Percentiles rank a stretch among this genome's conserved stretches.
Evolutionary conservation across 2,329 filamentous ascomycete species (phyloP).

Genomic region (Arthrobotrys sphaeroides): DNA sequence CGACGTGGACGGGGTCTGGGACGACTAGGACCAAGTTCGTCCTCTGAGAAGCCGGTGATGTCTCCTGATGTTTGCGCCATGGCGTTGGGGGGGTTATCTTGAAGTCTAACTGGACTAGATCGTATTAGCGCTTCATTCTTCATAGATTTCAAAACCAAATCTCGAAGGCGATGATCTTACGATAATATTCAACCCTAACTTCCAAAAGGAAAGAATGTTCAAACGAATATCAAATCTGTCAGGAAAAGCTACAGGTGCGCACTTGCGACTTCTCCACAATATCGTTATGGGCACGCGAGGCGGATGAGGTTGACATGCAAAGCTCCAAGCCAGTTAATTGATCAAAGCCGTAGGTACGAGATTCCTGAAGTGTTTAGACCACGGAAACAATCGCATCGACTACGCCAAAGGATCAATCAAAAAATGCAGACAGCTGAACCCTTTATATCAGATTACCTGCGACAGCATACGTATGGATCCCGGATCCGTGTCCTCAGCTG

Average conservation of each 20-base stretch:
- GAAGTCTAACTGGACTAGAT: background rate
- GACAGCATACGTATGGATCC: background rate
- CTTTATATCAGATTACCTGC: conserved; percentile 17
- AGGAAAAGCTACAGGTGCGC: background rate
- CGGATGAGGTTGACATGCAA: background rate
- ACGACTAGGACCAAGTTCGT: conserved; percentile 8
- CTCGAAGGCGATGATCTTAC: background rate
- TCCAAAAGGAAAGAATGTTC: background rate
- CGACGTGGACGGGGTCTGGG: conserved; percentile 34
- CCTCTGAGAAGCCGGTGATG: conserved; percentile 22
- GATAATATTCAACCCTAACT: background rate
- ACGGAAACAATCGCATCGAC: background rate
- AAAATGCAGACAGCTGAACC: conserved; percentile 22
- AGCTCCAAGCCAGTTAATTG: too few relatives aligned
- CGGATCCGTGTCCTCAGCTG: background rate
- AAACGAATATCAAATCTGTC: background rate
- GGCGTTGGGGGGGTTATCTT: background rate
- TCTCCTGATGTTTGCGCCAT: background rate
- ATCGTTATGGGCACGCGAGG: background rate
- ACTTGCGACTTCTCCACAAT: background rate
- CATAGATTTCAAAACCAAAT: background rate
- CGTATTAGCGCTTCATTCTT: background rate
- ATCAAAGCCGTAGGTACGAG: too few relatives aligned
- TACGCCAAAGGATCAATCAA: conserved; percentile 37
- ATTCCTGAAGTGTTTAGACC: conserved; percentile 1